These are phyloP conservation scores for Cadophora sp. DNA, from an alignment of 2,329 filamentous ascomycete species.

Conservation along the genomic window DNA sequence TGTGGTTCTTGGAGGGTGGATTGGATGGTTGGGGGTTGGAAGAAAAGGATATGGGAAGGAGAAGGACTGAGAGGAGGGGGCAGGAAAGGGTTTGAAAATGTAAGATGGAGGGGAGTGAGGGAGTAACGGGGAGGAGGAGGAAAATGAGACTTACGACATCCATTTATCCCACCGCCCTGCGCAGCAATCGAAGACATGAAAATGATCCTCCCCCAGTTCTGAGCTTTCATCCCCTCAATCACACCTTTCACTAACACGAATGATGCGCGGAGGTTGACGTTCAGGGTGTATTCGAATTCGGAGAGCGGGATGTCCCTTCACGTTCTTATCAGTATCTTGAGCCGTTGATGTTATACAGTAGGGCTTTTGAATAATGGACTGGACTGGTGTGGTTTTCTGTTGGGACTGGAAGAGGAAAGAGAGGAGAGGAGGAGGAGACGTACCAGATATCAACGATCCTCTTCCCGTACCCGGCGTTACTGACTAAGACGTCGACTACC, in stretches of 20 bases:
- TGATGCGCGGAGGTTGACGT: conserved; percentile 39
- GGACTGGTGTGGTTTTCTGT: neutral
- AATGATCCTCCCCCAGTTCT: conserved; percentile 46
- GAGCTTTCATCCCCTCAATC: conserved; percentile 47
- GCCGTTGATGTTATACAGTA: no score
- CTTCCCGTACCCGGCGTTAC: conserved; percentile 71
- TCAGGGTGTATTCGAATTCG: conserved; percentile 41
- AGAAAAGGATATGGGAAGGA: no score
- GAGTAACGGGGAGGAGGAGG: neutral
- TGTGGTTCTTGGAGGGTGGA: no score
- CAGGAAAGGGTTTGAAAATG: no score
- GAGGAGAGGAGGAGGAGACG: neutral
- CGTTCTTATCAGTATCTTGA: no score
- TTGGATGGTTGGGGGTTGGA: neutral
- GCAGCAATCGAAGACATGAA: conserved; percentile 39
- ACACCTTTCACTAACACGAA: conserved; percentile 41
- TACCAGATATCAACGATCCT: conserved; percentile 51
- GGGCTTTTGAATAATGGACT: no score
- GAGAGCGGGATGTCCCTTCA: conserved; percentile 39
- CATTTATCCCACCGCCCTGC: conserved; percentile 39
- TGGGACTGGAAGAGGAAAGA: neutral
- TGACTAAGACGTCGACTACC: conserved; percentile 63
- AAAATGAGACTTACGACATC: conserved; percentile 35
- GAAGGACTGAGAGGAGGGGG: no score
- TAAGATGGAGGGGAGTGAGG: neutral